These are phyloP conservation scores for Eucalyptus tenuipes DNA, from an alignment of 345 rosid species.

Conservation along the genomic window DNA sequence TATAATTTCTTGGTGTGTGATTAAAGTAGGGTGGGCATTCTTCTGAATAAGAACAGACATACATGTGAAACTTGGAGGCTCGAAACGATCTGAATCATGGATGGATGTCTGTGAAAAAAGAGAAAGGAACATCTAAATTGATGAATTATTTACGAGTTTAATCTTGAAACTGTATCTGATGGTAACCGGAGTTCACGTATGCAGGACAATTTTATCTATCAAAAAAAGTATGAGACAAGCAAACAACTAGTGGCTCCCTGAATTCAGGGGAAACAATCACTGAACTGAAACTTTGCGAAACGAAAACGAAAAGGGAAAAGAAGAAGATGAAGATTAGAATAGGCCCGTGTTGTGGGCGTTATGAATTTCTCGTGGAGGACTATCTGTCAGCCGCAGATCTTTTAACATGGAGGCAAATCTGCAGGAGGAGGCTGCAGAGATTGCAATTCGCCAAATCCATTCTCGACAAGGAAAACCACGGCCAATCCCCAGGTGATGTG, in stretches of 20 bases:
- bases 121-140: not conserved
- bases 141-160: not conserved
- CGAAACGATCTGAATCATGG: not conserved
- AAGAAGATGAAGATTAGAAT: not conserved
- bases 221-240: not conserved
- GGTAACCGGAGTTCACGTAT: not conserved
- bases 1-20: not conserved
- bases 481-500: constrained; percentile 85
- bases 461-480: constrained; percentile 74
- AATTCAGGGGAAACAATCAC: constrained; percentile 17
- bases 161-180: not conserved
- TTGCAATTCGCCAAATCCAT: constrained; percentile 54
- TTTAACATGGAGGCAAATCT: constrained; percentile 60
- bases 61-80: not conserved
- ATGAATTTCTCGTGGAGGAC: not conserved
- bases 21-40: not conserved
- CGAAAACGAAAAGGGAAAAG: not conserved
- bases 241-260: constrained; percentile 13
- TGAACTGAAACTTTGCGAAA: not conserved
- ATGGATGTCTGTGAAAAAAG: not conserved
- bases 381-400: not conserved
- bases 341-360: not conserved
- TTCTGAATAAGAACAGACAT: not conserved
- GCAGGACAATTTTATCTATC: not conserved
- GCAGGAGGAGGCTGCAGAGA: constrained; percentile 51